Evolutionary conservation across 1,284 basidiomycete species (phyloP).

Genomic region (Ceratobasidium papillatum): DNA sequence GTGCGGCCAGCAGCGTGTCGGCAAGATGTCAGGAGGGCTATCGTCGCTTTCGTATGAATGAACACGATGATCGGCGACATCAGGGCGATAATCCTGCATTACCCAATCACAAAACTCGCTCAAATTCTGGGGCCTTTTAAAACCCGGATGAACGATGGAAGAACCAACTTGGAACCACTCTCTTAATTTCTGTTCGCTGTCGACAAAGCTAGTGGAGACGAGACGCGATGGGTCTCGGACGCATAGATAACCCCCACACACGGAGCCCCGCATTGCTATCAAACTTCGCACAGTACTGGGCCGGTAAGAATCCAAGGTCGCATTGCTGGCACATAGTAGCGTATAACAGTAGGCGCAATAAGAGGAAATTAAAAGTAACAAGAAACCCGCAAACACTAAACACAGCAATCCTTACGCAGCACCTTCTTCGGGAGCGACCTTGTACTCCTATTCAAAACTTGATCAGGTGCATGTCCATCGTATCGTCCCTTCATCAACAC

Average conservation of each 20-base stretch:
- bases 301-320: neutral
- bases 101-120: constrained; percentile 4
- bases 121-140: neutral
- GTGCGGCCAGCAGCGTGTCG: neutral
- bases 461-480: neutral
- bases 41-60: constrained; percentile 10
- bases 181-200: neutral
- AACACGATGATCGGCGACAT: neutral
- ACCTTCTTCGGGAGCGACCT: constrained; percentile 21
- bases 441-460: constrained; percentile 6
- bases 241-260: constrained; percentile 17
- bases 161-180: neutral
- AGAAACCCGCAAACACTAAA: constrained; percentile 11
- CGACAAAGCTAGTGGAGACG: constrained; percentile 1
- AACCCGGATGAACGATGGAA: neutral
- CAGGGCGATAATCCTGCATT: neutral
- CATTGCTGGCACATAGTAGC: constrained; percentile 13
- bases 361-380: constrained; percentile 2
- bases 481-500: constrained; percentile 49
- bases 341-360: constrained; percentile 13
- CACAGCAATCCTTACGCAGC: constrained; percentile 21
- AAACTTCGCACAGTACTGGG: neutral
- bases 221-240: neutral
- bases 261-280: constrained; percentile 14
- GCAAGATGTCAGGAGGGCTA: neutral